A percentile compares a stretch with the other conserved stretches of the same genome.
These are phyloP conservation scores for Pythium vanterpoolii DNA, from an alignment of 352 stramenopile species.

Conservation along the genomic window DNA sequence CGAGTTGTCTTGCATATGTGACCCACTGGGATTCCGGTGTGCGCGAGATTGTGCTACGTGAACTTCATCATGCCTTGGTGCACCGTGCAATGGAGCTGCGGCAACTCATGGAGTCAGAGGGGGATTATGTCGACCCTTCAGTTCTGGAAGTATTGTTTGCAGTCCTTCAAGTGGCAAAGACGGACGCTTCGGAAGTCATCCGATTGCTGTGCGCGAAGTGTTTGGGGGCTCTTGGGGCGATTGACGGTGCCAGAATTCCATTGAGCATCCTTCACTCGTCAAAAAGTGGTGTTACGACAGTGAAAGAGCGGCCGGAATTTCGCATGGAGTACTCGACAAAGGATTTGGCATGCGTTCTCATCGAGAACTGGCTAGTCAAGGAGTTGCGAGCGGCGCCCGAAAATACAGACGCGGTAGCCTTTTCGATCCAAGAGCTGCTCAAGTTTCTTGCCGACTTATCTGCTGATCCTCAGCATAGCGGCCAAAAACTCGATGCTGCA, in stretches of 20 bases:
- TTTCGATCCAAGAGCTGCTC: slow-evolving; percentile 85
- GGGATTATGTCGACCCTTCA: slow-evolving; percentile 56
- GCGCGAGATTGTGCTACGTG: slow-evolving; percentile 67
- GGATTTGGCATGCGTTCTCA: slow-evolving; percentile 77
- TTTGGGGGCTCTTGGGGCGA: slow-evolving; percentile 71
- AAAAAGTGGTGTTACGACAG: slow-evolving; percentile 1
- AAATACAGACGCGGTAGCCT: slow-evolving; percentile 75
- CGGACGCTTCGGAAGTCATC: slow-evolving; percentile 57
- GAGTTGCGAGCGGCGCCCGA: slow-evolving; percentile 81
- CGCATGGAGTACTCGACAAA: slow-evolving; percentile 65
- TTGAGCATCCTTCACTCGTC: slow-evolving; percentile 59
- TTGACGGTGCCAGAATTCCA: slow-evolving; percentile 76
- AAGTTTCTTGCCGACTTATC: slow-evolving; percentile 78
- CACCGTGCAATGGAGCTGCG: slow-evolving; percentile 58
- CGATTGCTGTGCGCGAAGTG: slow-evolving; percentile 73
- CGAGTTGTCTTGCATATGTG: slow-evolving; percentile 53
- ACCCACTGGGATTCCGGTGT: slow-evolving; percentile 80
- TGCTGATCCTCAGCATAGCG: slow-evolving; percentile 67
- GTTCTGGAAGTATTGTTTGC: slow-evolving; percentile 60
- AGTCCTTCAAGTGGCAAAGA: slow-evolving; percentile 63
- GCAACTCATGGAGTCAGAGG: slow-evolving; percentile 66
- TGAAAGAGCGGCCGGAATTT: slow-evolving; percentile 17
- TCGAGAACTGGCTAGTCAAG: slow-evolving; percentile 80
- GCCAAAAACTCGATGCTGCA: slow-evolving; percentile 31
- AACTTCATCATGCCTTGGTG: slow-evolving; percentile 66